These are phyloP conservation scores for Amylocarpus encephaloides DNA, from an alignment of 2,329 filamentous ascomycete species.

Conservation along the genomic window DNA sequence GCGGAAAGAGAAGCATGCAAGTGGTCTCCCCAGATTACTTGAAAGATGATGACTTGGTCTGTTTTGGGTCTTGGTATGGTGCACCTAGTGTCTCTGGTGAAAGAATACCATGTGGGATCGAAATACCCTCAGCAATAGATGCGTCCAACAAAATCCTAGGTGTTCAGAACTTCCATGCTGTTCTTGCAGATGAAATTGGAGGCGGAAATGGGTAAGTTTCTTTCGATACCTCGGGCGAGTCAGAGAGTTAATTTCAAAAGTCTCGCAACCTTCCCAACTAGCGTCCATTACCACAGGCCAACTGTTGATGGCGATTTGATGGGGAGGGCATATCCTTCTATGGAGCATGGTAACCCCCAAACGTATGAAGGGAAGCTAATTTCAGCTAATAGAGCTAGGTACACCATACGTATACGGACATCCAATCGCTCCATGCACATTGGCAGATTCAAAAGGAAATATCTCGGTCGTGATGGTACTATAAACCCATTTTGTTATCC, in stretches of 20 bases:
- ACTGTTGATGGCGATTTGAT: constrained; percentile 51
- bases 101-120: constrained; percentile 31
- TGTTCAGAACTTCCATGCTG: constrained; percentile 30
- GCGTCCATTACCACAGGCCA: constrained; percentile 46
- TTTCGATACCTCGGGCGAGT: background rate
- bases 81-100: constrained; percentile 38
- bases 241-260: background rate
- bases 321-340: constrained; percentile 42
- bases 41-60: constrained; percentile 31
- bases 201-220: constrained; percentile 48
- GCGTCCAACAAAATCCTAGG: constrained; percentile 32
- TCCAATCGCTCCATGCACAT: constrained; percentile 33
- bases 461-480: constrained; percentile 31
- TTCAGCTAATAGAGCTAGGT: constrained; percentile 19
- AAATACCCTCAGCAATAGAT: constrained; percentile 35
- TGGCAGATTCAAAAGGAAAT: constrained; percentile 36
- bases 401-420: constrained; percentile 36
- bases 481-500: too few relatives aligned
- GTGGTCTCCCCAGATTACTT: constrained; percentile 29
- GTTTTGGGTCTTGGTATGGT: constrained; percentile 41
- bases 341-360: constrained; percentile 33
- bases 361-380: constrained; percentile 27
- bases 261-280: constrained; percentile 50
- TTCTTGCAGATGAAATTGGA: constrained; percentile 56
- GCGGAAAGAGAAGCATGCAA: constrained; percentile 33